Evolutionary conservation across 306 rosid species (phyloP), one percentile per base, ranked within the genome.

Genomic region (Amphicarpaea edgeworthii): DNA sequence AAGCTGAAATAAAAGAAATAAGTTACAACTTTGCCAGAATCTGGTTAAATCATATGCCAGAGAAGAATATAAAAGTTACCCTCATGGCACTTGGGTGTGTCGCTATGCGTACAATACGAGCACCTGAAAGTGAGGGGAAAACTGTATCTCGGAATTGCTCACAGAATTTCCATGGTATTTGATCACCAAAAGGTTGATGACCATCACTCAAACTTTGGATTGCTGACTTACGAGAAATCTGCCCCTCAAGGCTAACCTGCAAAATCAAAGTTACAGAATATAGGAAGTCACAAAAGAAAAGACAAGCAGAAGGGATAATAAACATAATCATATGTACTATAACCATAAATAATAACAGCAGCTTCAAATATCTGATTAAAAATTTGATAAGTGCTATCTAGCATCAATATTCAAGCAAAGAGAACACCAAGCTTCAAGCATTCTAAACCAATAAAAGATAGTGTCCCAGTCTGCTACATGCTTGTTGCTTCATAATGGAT

Each of bases 31-130:
- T 68, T 15, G 60, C 40, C 62, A 28, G 75, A 77, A 79, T 51
- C 54, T 66, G 78, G 38, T 23, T 28, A 76, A 74, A 42, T 43
- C 42, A 78, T 38, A 75, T 64, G 64, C 34, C 66, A 34, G 7
- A 59, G 40, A 65, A 41, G 4, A 63, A 47, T 49, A 12, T 49
- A 53, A 55, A 64, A 62, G 21, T 82, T 85, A 95, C 98, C 97
- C 89, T 90, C 88, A 87, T 90, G 70, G 91, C 95, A 84, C 91
- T 92, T 61, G 98, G 97, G 84, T 95, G 98, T 23, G 98, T 87
- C 30, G 98, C 98, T 73, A 95, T 95, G 74, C 98, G 97, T 30
- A 95, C 98, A 83, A 95, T 92, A 50, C 97, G 97, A 83, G 86
- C 98, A 47, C 98, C 98, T 28, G 97, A 95, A 53, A 95, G 95